phyloP scores from a whole-genome alignment of 352 stramenopile genomes.

The Globisporangium alternatum region DNA sequence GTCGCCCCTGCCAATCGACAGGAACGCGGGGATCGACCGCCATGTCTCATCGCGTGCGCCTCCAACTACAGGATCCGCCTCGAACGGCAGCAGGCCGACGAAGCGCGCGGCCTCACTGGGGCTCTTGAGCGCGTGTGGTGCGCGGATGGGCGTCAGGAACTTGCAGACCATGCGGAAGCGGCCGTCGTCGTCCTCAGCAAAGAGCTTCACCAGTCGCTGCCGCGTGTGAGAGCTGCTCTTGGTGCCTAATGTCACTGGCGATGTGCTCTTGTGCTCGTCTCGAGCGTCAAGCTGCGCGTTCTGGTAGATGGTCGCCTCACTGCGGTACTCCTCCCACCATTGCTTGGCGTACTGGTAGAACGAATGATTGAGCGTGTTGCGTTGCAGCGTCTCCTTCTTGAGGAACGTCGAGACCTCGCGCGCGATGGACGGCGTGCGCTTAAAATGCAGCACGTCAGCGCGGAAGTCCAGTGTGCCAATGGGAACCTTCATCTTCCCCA shows the following conservation, averaged over 20 bases:
- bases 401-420: conserved; percentile 46
- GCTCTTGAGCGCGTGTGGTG: conserved; percentile 42
- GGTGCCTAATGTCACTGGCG: not conserved
- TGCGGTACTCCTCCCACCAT: conserved; percentile 82
- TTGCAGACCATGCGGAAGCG: conserved; percentile 84
- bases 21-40: conserved; percentile 66
- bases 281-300: conserved; percentile 10
- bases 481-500: conserved; percentile 68
- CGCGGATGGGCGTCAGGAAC: conserved; percentile 67
- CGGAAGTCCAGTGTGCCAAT: conserved; percentile 69
- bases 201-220: conserved; percentile 72
- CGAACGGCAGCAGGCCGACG: conserved; percentile 75
- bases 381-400: conserved; percentile 50
- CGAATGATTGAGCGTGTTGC: conserved; percentile 47
- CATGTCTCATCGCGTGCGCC: conserved; percentile 67
- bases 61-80: conserved; percentile 48
- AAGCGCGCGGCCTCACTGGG: conserved; percentile 86
- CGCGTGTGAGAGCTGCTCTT: conserved; percentile 14
- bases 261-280: conserved; percentile 22
- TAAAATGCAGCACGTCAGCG: conserved; percentile 59
- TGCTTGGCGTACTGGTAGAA: conserved; percentile 85
- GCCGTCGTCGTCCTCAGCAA: conserved; percentile 87
- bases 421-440: conserved; percentile 37
- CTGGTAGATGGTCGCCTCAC: conserved; percentile 22
- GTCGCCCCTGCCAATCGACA: conserved; percentile 75